A percentile compares a stretch with the other conserved stretches of the same genome.
Conservation (phyloP, 1,284 basidiomycete species). For the Kwoniella shivajii region DNA sequence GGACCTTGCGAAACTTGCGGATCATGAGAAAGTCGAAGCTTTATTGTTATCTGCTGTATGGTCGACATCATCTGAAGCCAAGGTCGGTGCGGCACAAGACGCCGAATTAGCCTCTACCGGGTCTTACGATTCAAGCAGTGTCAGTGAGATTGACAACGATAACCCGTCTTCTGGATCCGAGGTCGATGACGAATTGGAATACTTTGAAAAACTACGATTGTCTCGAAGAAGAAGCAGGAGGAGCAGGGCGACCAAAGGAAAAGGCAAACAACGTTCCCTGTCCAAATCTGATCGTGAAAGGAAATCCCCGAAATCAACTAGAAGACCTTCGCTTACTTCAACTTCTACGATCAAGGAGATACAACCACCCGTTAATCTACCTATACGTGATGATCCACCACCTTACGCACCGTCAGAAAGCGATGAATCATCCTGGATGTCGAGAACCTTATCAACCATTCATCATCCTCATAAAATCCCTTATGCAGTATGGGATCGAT, state of each 20-base stretch:
- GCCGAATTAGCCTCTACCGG: slow-evolving; percentile 11
- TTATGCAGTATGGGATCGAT: slow-evolving; percentile 40
- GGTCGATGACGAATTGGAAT: slow-evolving; percentile 21
- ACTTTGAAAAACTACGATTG: slow-evolving; percentile 9
- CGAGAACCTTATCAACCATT: slow-evolving; percentile 43
- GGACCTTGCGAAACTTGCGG: slow-evolving; percentile 70
- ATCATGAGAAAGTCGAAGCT: slow-evolving; percentile 56
- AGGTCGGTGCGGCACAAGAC: background rate
- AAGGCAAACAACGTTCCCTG: background rate
- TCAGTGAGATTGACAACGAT: slow-evolving; percentile 49
- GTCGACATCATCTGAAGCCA: slow-evolving; percentile 24
- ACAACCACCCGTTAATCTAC: slow-evolving; percentile 31
- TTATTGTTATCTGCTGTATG: slow-evolving; percentile 52
- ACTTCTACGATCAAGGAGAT: background rate
- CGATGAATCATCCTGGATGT: slow-evolving; percentile 37
- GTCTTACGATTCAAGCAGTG: slow-evolving; percentile 18
- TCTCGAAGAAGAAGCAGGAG: slow-evolving; percentile 16
- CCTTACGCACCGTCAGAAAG: slow-evolving; percentile 7
- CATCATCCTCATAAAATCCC: slow-evolving; percentile 38
- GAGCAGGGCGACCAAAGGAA: slow-evolving; percentile 10
- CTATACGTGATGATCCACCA: slow-evolving; percentile 42
- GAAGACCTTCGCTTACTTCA: slow-evolving; percentile 14
- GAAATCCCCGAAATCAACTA: slow-evolving; percentile 3
- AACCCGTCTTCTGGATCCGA: slow-evolving; percentile 50
- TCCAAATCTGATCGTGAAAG: slow-evolving; percentile 7